Conservation (phyloP, 768 basidiomycete species). For the Mycena pura region DNA sequence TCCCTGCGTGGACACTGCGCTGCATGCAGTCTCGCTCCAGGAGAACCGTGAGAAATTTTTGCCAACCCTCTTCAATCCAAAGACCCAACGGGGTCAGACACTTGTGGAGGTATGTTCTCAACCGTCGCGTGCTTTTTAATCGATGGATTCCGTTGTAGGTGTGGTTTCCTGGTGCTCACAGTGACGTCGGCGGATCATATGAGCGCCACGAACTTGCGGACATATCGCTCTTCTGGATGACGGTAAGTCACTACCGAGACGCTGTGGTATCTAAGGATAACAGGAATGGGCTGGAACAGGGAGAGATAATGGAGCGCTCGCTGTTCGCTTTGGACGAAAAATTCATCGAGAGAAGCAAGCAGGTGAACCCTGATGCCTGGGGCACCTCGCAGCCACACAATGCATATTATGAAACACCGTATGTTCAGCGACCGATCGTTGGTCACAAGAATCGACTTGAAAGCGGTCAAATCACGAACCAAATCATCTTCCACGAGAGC, state of each 20-base stretch:
- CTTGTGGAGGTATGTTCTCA: slow-evolving; percentile 23
- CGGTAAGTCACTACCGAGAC: background rate
- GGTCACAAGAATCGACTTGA: background rate
- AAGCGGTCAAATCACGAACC: background rate
- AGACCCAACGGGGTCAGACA: slow-evolving; percentile 7
- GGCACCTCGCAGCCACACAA: background rate
- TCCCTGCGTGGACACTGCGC: slow-evolving; percentile 26
- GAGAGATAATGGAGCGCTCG: too few species aligned
- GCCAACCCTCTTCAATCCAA: slow-evolving; percentile 31
- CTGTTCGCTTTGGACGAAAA: background rate
- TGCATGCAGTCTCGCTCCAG: slow-evolving; percentile 36
- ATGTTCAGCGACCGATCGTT: background rate
- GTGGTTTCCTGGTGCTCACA: slow-evolving; percentile 36
- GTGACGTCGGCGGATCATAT: slow-evolving; percentile 27
- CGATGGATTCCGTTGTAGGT: too few species aligned
- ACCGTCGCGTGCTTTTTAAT: too few species aligned
- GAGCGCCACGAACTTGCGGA: slow-evolving; percentile 22
- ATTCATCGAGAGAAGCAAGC: background rate
- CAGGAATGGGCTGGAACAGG: background rate
- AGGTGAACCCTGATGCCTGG: background rate
- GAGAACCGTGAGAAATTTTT: slow-evolving; percentile 33
- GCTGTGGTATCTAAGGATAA: background rate
- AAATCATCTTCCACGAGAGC: background rate
- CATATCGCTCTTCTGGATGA: slow-evolving; percentile 33
- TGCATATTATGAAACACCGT: background rate